A percentile compares a stretch with the other conserved stretches of the same genome.
Conservation (phyloP, 116 monocot species). For the Dioscorea cayenensis region DNA sequence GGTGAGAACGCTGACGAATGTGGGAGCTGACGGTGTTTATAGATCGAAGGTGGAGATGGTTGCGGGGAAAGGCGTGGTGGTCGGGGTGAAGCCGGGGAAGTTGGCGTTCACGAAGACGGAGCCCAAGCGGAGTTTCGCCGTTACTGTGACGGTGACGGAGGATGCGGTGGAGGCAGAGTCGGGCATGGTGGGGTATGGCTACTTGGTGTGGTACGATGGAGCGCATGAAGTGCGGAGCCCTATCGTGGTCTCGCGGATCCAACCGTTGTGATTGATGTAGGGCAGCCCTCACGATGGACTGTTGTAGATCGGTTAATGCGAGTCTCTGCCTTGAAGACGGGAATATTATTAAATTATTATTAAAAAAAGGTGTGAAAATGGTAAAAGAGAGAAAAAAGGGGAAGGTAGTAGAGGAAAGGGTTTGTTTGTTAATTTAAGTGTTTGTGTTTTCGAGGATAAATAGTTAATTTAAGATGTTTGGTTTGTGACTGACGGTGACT, state of each 20-base stretch:
- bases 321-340: too few relatives aligned
- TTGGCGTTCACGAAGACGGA: constrained; percentile 38
- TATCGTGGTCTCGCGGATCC: constrained; percentile 55
- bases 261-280: constrained; percentile 26
- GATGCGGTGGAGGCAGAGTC: neutral
- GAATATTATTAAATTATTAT: too few relatives aligned
- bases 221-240: constrained; percentile 61
- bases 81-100: constrained; percentile 53
- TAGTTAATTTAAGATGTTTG: too few relatives aligned
- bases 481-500: too few relatives aligned
- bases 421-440: too few relatives aligned
- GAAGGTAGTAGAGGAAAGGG: too few relatives aligned
- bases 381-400: too few relatives aligned
- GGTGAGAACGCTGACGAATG: constrained; percentile 54
- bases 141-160: constrained; percentile 26
- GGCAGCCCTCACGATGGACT: too few relatives aligned
- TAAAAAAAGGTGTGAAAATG: too few relatives aligned
- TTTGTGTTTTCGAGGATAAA: too few relatives aligned
- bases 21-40: constrained; percentile 35
- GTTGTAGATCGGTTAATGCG: too few relatives aligned
- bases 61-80: constrained; percentile 26
- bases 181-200: constrained; percentile 22
- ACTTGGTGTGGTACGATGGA: constrained; percentile 64
- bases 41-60: constrained; percentile 32
- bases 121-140: constrained; percentile 32